These are phyloP conservation scores for Solanum paucissectum DNA, from an alignment of 257 asterid genomes.

Conservation along the genomic window DNA sequence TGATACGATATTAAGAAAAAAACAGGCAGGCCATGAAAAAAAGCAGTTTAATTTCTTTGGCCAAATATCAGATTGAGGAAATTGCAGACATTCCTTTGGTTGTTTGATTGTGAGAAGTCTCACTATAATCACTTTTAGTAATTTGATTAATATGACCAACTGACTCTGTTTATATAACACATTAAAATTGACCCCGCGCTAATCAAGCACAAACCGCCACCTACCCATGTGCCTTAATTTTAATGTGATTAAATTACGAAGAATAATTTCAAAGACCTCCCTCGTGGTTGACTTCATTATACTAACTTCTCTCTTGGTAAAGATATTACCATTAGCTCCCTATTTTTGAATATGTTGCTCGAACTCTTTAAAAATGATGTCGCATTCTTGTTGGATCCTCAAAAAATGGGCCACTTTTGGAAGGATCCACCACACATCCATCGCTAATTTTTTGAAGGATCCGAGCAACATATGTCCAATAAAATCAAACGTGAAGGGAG, in stretches of 20 bases:
- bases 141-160: background rate
- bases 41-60: background rate
- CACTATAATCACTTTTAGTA: background rate
- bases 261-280: too few species aligned
- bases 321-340: too few species aligned
- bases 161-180: background rate
- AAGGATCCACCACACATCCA: too few species aligned
- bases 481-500: rapidly evolving
- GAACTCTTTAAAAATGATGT: too few species aligned
- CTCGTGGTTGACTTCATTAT: too few species aligned
- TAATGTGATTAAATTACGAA: background rate
- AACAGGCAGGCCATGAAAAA: background rate
- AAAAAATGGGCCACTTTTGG: too few species aligned
- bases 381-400: too few species aligned
- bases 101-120: background rate
- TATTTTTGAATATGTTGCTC: too few species aligned
- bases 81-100: background rate
- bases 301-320: too few species aligned
- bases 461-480: rapidly evolving
- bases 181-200: constrained; percentile 8
- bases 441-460: too few species aligned
- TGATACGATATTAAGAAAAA: too few species aligned
- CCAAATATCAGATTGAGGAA: background rate
- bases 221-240: constrained; percentile 36
- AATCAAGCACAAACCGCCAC: constrained; percentile 18